phyloP scores from a whole-genome alignment of 768 basidiomycete species.

The Tricholoma sp. region DNA sequence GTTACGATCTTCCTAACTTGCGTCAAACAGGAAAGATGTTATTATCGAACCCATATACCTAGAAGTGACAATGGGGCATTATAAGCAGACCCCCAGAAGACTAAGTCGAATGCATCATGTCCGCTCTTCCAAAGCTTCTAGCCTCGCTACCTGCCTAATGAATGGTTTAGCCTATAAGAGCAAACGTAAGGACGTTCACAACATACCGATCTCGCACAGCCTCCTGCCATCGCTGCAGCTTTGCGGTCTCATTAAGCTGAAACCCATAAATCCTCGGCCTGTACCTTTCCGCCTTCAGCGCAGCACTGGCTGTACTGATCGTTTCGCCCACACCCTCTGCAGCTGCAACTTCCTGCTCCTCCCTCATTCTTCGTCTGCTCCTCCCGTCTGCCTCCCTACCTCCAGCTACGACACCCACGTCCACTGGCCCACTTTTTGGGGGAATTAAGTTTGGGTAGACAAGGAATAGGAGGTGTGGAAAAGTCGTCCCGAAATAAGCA shows the following conservation, averaged over 20 bases:
- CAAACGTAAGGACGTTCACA: constrained; percentile 1
- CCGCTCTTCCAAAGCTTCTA: constrained; percentile 41
- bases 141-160: constrained; percentile 41
- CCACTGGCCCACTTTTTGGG: constrained; percentile 57
- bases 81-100: neutral
- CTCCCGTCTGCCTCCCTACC: constrained; percentile 26
- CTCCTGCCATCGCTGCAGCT: constrained; percentile 93
- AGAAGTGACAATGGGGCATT: neutral
- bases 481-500: constrained; percentile 97
- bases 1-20: no score
- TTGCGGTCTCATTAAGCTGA: constrained; percentile 91
- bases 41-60: neutral
- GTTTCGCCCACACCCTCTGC: constrained; percentile 58
- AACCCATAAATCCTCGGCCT: constrained; percentile 95
- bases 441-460: constrained; percentile 94
- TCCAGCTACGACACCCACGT: constrained; percentile 22
- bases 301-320: constrained; percentile 75
- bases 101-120: neutral
- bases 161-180: constrained; percentile 5
- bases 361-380: constrained; percentile 36
- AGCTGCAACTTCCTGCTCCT: constrained; percentile 51
- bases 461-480: constrained; percentile 95
- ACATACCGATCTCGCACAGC: constrained; percentile 81
- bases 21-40: neutral
- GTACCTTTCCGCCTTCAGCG: constrained; percentile 88